Percentiles rank a stretch among this genome's conserved stretches.
Conservation (phyloP, 805 yeast genomes). For the Scheffersomyces amazonensis region DNA sequence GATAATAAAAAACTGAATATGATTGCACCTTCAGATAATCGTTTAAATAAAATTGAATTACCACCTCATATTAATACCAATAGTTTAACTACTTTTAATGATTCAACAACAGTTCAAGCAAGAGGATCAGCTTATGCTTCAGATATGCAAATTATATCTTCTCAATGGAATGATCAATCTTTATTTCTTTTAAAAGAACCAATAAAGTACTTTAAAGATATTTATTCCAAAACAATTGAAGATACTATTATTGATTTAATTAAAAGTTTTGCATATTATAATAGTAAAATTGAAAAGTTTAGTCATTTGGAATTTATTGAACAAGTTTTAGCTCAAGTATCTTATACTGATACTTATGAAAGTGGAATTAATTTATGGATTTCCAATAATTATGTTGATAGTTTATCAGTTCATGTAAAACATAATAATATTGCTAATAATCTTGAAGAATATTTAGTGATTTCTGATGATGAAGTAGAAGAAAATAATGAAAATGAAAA, state of each 20-base stretch:
- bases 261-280: background rate
- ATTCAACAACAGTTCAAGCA: constrained; percentile 1
- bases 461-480: constrained; percentile 15
- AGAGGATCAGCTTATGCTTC: background rate
- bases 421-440: constrained; percentile 2
- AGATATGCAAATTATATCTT: constrained; percentile 6
- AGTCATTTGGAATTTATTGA: constrained; percentile 7
- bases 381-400: constrained; percentile 17
- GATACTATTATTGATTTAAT: background rate
- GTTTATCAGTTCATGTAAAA: constrained; percentile 9
- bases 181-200: background rate
- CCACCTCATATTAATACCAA: constrained; percentile 36
- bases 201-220: constrained; percentile 8
- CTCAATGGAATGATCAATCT: constrained; percentile 4
- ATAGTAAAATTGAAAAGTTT: constrained; percentile 3
- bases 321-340: constrained; percentile 11
- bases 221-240: constrained; percentile 8
- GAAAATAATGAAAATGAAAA: constrained; percentile 8
- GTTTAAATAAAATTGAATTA: constrained; percentile 31
- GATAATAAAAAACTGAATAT: background rate
- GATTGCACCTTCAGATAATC: constrained; percentile 12
- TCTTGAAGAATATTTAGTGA: constrained; percentile 19
- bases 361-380: constrained; percentile 29
- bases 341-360: constrained; percentile 5
- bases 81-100: constrained; percentile 16